Conservation (phyloP, 1,139 yeast species). For the Blastobotrys illinoisensis region DNA sequence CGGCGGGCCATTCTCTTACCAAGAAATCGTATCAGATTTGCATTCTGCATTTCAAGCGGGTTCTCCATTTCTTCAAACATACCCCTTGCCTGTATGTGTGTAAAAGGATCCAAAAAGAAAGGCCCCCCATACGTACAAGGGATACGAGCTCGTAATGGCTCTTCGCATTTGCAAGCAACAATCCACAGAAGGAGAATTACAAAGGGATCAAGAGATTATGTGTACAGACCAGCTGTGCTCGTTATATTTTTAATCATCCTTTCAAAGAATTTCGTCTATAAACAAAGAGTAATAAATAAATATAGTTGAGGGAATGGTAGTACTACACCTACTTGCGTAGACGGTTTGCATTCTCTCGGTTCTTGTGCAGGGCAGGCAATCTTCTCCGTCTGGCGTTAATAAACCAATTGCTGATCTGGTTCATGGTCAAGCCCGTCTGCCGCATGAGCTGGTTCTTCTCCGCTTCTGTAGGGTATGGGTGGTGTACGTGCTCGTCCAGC, state of each 20-base stretch:
- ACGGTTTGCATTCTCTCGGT: conserved; percentile 5
- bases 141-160: not conserved
- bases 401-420: conserved; percentile 94
- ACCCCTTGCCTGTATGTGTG: not conserved
- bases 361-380: conserved; percentile 36
- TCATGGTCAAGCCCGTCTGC: conserved; percentile 82
- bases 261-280: not conserved
- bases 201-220: not conserved
- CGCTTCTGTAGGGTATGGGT: conserved; percentile 90
- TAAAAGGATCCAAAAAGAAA: not conserved
- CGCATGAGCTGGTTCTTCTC: conserved; percentile 77
- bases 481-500: conserved; percentile 79
- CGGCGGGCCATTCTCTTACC: not conserved
- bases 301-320: not conserved
- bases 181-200: not conserved
- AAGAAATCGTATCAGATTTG: not conserved
- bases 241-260: not conserved
- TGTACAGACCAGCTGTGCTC: not conserved
- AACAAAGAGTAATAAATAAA: not conserved
- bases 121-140: not conserved
- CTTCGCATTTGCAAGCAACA: not conserved
- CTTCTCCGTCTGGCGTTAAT: conserved; percentile 91
- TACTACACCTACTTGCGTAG: not conserved
- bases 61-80: not conserved
- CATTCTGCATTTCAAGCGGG: not conserved